Base-by-base conservation (phyloP, 2,329 filamentous ascomycete species). In the Ophiocordyceps sinensis region DNA sequence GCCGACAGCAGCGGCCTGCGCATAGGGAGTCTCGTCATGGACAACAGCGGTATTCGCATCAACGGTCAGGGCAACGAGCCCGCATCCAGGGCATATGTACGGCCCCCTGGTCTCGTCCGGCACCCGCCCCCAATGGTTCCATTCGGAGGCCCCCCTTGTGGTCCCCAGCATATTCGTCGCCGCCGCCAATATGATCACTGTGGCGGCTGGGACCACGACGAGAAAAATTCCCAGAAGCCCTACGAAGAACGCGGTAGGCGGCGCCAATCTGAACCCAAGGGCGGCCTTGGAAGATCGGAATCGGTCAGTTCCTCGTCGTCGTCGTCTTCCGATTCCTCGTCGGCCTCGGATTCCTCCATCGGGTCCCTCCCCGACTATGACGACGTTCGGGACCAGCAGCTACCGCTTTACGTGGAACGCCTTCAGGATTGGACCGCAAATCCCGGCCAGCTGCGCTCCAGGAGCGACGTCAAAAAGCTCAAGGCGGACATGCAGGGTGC, bases 301-400 rank as follows among this genome's bases (percentile, higher is more conserved):
- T 42, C 41, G 11, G 41, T n/a, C 17, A 60, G 56, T 0, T 63
- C 58, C 1, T 56, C 55, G 10, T 61, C 51, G 13, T 63, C 56
- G 0, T 47, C 49, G 0, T 63, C 61, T 0, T 64, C 59, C 1
- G 47, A 45, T 0, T 59, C 58, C 0, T 61, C 60, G 1, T 56
- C 56, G 8, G 56, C 53, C 17, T 63, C 60, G 1, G 55, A 47
- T 4, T 63, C 59, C 0, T 70, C 68, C 2, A 55, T 75, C 41
- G 71, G 67, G 30, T 75, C 71, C 2, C 66, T 78, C 1, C 70
- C 72, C 0, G 64, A 70, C 41, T 69, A 68, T 49, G 68, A 75
- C 43, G 64, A 70, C 35, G 58, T 77, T 2, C 54, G 53, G 12
- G 65, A 67, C 40, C 50, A 58, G 15, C 71, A 75, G 51, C 58